Percentiles rank a stretch among this genome's conserved stretches.
These are phyloP conservation scores for Aspergillus arachidicola DNA, from an alignment of 2,329 filamentous ascomycete species.

Conservation along the genomic window DNA sequence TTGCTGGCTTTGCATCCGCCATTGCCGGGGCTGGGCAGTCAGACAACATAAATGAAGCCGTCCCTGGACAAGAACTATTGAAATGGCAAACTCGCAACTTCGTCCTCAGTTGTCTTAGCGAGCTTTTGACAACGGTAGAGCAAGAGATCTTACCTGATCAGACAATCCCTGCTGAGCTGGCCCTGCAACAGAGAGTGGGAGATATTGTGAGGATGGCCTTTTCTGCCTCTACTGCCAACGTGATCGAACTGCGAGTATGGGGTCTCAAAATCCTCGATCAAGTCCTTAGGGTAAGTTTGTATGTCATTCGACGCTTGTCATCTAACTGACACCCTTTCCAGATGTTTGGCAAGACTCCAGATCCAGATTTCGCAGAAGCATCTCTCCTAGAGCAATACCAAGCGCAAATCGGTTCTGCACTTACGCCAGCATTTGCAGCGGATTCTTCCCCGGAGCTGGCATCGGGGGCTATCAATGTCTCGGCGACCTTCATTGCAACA, in stretches of 20 bases:
- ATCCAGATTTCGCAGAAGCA: constrained; percentile 96
- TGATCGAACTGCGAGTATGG: constrained; percentile 85
- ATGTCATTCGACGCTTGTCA: constrained; percentile 2
- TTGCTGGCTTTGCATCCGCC: constrained; percentile 88
- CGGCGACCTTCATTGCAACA: constrained; percentile 95
- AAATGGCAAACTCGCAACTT: constrained; percentile 96
- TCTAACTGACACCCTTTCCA: constrained; percentile 25
- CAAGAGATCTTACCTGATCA: constrained; percentile 79
- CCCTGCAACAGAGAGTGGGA: constrained; percentile 79
- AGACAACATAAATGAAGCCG: constrained; percentile 52
- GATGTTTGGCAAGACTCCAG: constrained; percentile 92
- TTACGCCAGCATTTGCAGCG: constrained; percentile 92
- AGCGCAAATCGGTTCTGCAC: constrained; percentile 92
- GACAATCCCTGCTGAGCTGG: constrained; percentile 74
- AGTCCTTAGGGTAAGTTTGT: constrained; percentile 66
- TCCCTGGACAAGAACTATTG: constrained; percentile 77
- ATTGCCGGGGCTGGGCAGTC: constrained; percentile 63
- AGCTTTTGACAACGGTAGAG: constrained; percentile 76
- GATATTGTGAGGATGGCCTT: constrained; percentile 97
- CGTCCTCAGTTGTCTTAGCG: constrained; percentile 83
- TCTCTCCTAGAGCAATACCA: constrained; percentile 97
- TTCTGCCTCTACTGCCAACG: constrained; percentile 91
- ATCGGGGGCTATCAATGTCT: constrained; percentile 94
- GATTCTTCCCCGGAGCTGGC: constrained; percentile 96
- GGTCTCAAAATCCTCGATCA: constrained; percentile 93